These are phyloP conservation scores for Danielia oregonensis DNA, from an alignment of 805 yeast species.

Conservation along the genomic window DNA sequence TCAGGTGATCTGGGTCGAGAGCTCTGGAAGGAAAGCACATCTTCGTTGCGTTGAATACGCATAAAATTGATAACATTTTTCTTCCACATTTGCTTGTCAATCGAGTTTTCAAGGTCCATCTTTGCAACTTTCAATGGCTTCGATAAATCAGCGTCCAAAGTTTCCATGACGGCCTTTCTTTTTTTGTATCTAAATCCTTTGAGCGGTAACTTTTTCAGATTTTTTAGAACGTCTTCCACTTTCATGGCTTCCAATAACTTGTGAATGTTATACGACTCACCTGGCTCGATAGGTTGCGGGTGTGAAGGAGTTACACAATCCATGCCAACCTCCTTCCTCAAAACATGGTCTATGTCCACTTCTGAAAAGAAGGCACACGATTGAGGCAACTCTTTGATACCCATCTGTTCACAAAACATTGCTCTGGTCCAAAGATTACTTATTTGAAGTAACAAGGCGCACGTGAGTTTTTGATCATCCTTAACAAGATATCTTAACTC, in stretches of 20 bases:
- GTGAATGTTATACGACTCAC: conserved; percentile 68
- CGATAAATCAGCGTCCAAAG: conserved; percentile 15
- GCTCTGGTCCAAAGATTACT: conserved; percentile 95
- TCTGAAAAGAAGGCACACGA: conserved; percentile 94
- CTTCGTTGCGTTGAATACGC: too few species aligned
- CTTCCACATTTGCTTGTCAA: conserved; percentile 24
- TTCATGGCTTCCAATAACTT: conserved; percentile 41
- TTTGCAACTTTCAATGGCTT: conserved; percentile 18
- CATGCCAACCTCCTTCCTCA: conserved; percentile 90
- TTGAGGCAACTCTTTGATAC: conserved; percentile 86
- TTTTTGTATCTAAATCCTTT: conserved; percentile 7
- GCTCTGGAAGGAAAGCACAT: too few species aligned
- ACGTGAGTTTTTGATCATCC: conserved; percentile 68
- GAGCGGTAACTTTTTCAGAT: conserved; percentile 8
- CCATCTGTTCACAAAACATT: conserved; percentile 89
- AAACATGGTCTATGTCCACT: conserved; percentile 82
- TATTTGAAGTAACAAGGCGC: conserved; percentile 81
- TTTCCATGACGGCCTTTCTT: conserved; percentile 14
- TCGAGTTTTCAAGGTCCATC: conserved; percentile 27
- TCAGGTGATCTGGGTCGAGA: too few species aligned
- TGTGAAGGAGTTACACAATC: conserved; percentile 92
- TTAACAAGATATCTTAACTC: conserved; percentile 81
- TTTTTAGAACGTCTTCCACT: conserved; percentile 7
- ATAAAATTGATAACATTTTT: conserved; percentile 6
- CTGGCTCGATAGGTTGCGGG: conserved; percentile 59